Evolutionary conservation across 2,329 filamentous ascomycete species (phyloP).

Genomic region (Didymella exigua): DNA sequence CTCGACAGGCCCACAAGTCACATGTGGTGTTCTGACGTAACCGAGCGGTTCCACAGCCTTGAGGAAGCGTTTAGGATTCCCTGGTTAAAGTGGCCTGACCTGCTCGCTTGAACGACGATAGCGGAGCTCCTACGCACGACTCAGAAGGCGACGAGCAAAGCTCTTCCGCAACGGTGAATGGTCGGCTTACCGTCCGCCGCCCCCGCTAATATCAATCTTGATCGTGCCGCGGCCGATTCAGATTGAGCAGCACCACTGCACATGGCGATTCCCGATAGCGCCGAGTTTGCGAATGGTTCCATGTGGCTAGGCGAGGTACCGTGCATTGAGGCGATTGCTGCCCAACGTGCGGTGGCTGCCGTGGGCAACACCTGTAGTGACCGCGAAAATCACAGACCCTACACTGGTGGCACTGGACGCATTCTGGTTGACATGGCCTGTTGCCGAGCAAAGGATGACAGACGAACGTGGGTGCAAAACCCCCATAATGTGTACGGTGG

Average conservation of each 20-base stretch:
- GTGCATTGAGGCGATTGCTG: constrained; percentile 1
- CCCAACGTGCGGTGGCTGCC: constrained; percentile 13
- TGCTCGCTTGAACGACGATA: constrained; percentile 13
- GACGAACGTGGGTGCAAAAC: constrained; percentile 24
- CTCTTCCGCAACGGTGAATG: constrained; percentile 14
- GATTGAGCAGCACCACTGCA: constrained; percentile 4
- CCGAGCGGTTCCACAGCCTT: constrained; percentile 14
- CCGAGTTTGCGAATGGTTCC: not conserved
- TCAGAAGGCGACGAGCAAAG: constrained; percentile 4
- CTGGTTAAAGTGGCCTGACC: constrained; percentile 13
- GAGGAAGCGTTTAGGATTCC: constrained; percentile 7
- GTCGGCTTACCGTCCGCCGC: constrained; percentile 10
- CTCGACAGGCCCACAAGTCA: constrained; percentile 4
- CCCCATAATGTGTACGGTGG: constrained; percentile 22
- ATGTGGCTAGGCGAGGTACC: constrained; percentile 9
- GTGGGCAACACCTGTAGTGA: constrained; percentile 4
- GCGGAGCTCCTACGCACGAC: constrained; percentile 7
- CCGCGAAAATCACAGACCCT: constrained; percentile 5
- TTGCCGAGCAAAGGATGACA: constrained; percentile 20
- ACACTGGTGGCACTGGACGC: constrained; percentile 8
- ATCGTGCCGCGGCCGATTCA: constrained; percentile 18
- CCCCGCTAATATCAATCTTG: constrained; percentile 17
- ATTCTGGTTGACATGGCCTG: constrained; percentile 8
- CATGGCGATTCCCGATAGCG: constrained; percentile 17
- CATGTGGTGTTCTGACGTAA: constrained; percentile 18